Base-by-base conservation (phyloP, 768 basidiomycete species). In the Boletus pseudo-olivaceus region DNA sequence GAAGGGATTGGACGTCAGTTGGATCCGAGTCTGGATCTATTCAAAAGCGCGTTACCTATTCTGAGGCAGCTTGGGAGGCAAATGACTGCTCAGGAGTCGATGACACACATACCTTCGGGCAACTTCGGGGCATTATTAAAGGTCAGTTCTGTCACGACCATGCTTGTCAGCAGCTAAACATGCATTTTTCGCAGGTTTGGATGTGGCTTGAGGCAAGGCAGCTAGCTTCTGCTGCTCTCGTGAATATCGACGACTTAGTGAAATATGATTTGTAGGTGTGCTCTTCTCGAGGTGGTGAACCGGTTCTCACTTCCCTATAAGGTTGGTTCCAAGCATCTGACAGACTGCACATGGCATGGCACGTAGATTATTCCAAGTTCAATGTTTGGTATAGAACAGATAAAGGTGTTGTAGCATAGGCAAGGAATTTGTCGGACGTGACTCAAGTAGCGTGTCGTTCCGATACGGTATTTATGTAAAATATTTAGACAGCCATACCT, bases 1-100 rank as follows among this genome's bases (percentile, higher is more conserved):
- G 97, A 99, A 72, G 97, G 97, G 1, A 98, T 99, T 61, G 97
- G 97, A 20, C 76, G 96, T 55, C 93, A 89, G 73, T 69, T 99
- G 58, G 94, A 99, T 72, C 95, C 97, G 2, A 78, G 79, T 12
- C 73, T 98, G 71, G 97, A 99, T 73, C 70, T 99, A 54, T 98
- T 99, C 79, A 93, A 94, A 66, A 93, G 90, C 73, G 90, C 96
- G 20, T 67, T 98, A 63, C 97, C 97, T 15, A 98, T 98, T 62
- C 70, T 99, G 65, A 75, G 97, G 61, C 88, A 96, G 69, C 75
- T 99, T 14, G 94, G 96, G 12, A 81, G 88, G 52, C 90, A 95
- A 73, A 93, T 98, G 88, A 87, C 92, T 5, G 82, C 81, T 12
- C 81, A 85, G 53, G 84, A 86, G 56, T 77, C 75, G 5, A 78